Evolutionary conservation across 169 alveolate species (phyloP).

Genomic region (Besnoitia besnoiti): DNA sequence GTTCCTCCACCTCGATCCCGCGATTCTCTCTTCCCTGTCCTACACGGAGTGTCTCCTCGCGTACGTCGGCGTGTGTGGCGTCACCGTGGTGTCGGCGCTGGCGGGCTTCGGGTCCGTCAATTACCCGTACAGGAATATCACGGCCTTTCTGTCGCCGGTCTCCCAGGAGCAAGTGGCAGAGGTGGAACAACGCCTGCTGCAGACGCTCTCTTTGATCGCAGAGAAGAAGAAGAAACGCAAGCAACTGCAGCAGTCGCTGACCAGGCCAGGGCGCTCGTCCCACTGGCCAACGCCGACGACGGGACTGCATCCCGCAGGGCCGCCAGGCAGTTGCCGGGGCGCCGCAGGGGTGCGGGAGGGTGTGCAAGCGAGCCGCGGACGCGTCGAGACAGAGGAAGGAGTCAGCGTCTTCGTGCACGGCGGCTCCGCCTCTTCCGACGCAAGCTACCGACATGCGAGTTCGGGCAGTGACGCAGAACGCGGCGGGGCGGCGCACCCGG

Average conservation of each 20-base stretch:
- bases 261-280: slow-evolving; percentile 40
- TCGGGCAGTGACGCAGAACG: background rate
- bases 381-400: background rate
- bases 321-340: background rate
- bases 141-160: slow-evolving; percentile 53
- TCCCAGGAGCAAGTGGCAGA: slow-evolving; percentile 51
- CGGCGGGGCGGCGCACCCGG: background rate
- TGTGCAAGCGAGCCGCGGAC: background rate
- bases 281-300: slow-evolving; percentile 57
- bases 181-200: slow-evolving; percentile 62
- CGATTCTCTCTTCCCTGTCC: slow-evolving; percentile 33
- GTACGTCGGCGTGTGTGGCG: slow-evolving; percentile 65
- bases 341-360: background rate
- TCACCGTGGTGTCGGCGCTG: slow-evolving; percentile 62
- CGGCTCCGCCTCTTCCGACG: background rate
- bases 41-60: slow-evolving; percentile 64
- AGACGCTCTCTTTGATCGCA: slow-evolving; percentile 44
- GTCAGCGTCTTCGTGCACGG: background rate
- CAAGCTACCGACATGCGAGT: background rate
- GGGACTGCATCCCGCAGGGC: slow-evolving; percentile 29
- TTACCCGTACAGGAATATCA: slow-evolving; percentile 53
- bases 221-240: slow-evolving; percentile 51
- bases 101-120: slow-evolving; percentile 65
- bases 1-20: slow-evolving; percentile 57
- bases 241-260: slow-evolving; percentile 44